phyloP scores from a whole-genome alignment of 2,329 filamentous ascomycete genomes.

The Alternaria sp. region DNA sequence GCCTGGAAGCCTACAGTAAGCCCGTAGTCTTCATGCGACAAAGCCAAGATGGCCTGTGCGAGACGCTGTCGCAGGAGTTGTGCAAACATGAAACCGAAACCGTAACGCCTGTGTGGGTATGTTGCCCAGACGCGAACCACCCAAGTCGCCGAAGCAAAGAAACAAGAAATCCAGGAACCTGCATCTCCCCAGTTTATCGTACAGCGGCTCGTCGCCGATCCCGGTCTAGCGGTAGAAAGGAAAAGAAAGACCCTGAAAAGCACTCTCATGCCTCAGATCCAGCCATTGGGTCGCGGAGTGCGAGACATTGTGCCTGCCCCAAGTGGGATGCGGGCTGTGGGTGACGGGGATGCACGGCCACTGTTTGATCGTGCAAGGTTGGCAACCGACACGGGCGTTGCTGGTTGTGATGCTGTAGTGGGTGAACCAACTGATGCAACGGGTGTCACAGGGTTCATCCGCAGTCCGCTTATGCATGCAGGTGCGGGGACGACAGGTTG shows the following conservation, averaged over 20 bases:
- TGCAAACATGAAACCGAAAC: constrained; percentile 25
- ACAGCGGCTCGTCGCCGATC: constrained; percentile 29
- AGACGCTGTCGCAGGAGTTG: constrained; percentile 13
- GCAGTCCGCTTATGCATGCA: constrained; percentile 38
- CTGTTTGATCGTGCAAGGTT: constrained; percentile 26
- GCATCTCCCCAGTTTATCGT: constrained; percentile 21
- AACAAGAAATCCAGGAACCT: constrained; percentile 6
- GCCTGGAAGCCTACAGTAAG: not conserved
- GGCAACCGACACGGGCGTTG: constrained; percentile 26
- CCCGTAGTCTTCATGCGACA: constrained; percentile 4
- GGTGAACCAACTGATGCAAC: constrained; percentile 26
- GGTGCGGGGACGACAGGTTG: constrained; percentile 19
- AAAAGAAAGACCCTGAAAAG: not conserved
- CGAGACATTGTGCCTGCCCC: constrained; percentile 50
- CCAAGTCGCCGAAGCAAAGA: not conserved
- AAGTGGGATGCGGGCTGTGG: constrained; percentile 45
- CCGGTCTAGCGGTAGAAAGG: constrained; percentile 14
- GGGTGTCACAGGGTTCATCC: constrained; percentile 49
- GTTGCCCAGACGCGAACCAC: constrained; percentile 9
- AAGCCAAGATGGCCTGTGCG: constrained; percentile 11
- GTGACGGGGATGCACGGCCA: constrained; percentile 31
- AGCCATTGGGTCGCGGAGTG: constrained; percentile 45
- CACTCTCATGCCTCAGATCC: constrained; percentile 38
- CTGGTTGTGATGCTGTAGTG: constrained; percentile 25
- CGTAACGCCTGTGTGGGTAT: constrained; percentile 22